Evolutionary conservation across 73 alveolate genomes (phyloP).

Genomic region (Tetrahymena elliotti): DNA sequence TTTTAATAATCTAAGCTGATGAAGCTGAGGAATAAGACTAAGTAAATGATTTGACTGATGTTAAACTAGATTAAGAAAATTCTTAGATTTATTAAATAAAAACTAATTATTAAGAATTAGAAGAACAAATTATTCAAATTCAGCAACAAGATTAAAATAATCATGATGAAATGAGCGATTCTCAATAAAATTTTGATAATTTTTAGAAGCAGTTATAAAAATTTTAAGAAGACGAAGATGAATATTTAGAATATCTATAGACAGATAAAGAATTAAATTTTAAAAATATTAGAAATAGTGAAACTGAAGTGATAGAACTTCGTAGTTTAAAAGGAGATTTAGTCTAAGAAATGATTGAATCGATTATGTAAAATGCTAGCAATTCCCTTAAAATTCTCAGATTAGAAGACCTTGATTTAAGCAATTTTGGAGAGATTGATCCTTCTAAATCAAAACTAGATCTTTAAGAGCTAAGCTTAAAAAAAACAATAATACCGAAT

Average conservation of each 20-base stretch:
- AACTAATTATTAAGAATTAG: not conserved
- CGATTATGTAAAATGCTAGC: not conserved
- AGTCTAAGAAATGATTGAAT: not conserved
- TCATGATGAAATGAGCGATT: not conserved
- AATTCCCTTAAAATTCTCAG: not conserved
- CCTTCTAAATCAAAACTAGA: not conserved
- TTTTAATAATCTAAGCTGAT: not conserved
- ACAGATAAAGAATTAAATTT: not conserved
- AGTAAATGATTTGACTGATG: not conserved
- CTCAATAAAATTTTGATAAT: not conserved
- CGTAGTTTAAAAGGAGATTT: not conserved
- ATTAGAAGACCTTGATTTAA: not conserved
- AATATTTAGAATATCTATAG: not conserved
- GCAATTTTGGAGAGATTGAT: not conserved
- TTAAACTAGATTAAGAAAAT: not conserved
- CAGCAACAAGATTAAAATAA: not conserved
- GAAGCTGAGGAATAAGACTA: not conserved
- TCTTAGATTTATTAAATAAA: not conserved
- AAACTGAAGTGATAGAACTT: not conserved
- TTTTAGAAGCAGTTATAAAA: not conserved
- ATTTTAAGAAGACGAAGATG: not conserved
- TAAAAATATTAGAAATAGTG: not conserved
- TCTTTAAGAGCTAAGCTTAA: not conserved
- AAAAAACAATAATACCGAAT: not conserved
- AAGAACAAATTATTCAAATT: not conserved